Percentiles rank a stretch among this genome's conserved stretches.
These are phyloP conservation scores for Daldinia sp. DNA, from an alignment of 2,329 filamentous ascomycete species.

Conservation along the genomic window DNA sequence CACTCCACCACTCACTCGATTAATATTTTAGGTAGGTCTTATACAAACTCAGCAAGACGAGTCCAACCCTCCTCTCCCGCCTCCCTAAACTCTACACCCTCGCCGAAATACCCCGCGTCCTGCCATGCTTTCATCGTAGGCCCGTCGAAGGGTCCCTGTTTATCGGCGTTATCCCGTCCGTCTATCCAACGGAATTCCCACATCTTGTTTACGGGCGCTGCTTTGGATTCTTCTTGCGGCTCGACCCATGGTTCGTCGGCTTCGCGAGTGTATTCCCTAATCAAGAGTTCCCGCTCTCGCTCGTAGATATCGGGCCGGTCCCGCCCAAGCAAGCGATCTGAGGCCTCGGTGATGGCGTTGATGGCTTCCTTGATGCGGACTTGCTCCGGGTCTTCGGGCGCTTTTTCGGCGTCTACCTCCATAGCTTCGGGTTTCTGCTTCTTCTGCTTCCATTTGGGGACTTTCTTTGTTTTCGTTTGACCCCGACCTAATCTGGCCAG, in stretches of 20 bases:
- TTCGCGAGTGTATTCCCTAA: conserved; percentile 83
- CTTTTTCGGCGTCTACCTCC: conserved; percentile 70
- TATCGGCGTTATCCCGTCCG: conserved; percentile 78
- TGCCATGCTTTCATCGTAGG: conserved; percentile 90
- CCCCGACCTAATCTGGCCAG: conserved; percentile 80
- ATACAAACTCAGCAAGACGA: conserved; percentile 59
- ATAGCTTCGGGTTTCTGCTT: conserved; percentile 70
- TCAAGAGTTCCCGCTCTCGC: conserved; percentile 80
- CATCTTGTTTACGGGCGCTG: conserved; percentile 51
- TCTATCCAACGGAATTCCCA: conserved; percentile 97
- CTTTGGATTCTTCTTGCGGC: conserved; percentile 47
- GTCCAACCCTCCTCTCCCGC: conserved; percentile 66
- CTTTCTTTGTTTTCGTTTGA: conserved; percentile 58
- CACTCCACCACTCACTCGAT: no score
- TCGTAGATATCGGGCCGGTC: conserved; percentile 94
- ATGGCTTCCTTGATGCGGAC: conserved; percentile 75
- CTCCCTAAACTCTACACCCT: conserved; percentile 81
- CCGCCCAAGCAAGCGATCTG: conserved; percentile 83
- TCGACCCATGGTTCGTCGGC: conserved; percentile 85
- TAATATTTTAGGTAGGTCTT: no score
- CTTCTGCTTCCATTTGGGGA: conserved; percentile 75
- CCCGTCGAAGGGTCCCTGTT: conserved; percentile 88
- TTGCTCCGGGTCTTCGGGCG: conserved; percentile 73
- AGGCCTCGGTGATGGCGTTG: conserved; percentile 84
- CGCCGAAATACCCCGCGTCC: conserved; percentile 89